A percentile compares a stretch with the other conserved stretches of the same genome.
Evolutionary conservation across 2,329 filamentous ascomycete genomes (phyloP).

Genomic region (Coleophoma cylindrospora): DNA sequence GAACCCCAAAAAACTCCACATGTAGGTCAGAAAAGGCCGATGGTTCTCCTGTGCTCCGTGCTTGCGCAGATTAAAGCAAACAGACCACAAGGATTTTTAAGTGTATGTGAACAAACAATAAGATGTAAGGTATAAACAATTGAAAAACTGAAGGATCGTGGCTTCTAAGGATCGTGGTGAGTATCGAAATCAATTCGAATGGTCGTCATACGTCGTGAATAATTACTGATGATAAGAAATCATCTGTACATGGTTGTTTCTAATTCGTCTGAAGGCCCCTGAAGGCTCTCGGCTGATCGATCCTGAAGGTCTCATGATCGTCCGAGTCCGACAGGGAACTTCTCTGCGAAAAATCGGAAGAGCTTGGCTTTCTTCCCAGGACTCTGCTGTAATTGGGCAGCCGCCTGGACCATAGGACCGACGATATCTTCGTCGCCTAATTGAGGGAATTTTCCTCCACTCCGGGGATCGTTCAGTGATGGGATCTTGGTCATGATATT

Average conservation of each 20-base stretch:
- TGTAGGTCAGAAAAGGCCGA: constrained; percentile 1
- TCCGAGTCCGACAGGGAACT: constrained; percentile 24
- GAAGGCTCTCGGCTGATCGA: neutral
- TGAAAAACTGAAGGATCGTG: constrained; percentile 10
- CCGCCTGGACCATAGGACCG: constrained; percentile 65
- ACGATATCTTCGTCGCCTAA: constrained; percentile 90
- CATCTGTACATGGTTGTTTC: neutral
- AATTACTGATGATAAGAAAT: neutral
- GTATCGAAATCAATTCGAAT: neutral
- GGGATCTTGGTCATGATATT: constrained; percentile 61
- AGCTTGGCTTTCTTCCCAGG: constrained; percentile 26
- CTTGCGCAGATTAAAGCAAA: no score
- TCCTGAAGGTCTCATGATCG: constrained; percentile 10
- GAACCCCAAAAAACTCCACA: constrained; percentile 6
- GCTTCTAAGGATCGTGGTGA: constrained; percentile 24
- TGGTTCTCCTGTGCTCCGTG: no score
- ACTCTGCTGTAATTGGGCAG: constrained; percentile 22
- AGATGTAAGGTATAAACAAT: constrained; percentile 4
- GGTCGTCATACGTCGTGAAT: neutral
- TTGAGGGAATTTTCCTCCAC: constrained; percentile 78
- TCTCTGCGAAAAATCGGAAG: constrained; percentile 26
- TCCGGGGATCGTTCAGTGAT: constrained; percentile 58
- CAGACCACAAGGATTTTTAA: no score
- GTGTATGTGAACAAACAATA: no score
- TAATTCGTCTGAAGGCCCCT: neutral